Percentiles rank a stretch among this genome's conserved stretches.
phyloP scores from a whole-genome alignment of 345 rosid species.

The Viola odorata region DNA sequence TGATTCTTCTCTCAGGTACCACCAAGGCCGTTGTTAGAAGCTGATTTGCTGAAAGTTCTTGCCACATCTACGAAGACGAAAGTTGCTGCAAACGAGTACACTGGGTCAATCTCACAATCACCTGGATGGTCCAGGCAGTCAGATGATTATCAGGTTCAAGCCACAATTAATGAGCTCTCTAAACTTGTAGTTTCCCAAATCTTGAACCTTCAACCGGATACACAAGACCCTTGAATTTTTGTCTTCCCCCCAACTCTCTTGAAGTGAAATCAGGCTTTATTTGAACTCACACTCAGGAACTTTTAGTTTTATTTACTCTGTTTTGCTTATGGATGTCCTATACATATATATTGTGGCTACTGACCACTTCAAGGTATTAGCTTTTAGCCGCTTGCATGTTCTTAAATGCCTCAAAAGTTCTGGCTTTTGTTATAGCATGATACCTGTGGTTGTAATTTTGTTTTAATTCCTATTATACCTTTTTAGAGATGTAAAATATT shows the following conservation, averaged over 20 bases:
- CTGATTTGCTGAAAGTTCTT: conserved; percentile 67
- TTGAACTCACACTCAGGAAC: too few species aligned
- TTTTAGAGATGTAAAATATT: too few species aligned
- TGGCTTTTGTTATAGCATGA: too few species aligned
- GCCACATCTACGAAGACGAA: conserved; percentile 63
- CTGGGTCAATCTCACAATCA: conserved; percentile 44
- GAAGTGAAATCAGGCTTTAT: background rate
- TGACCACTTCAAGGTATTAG: too few species aligned
- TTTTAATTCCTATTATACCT: too few species aligned
- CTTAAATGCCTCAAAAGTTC: too few species aligned
- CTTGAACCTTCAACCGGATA: conserved; percentile 63
- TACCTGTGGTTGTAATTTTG: too few species aligned
- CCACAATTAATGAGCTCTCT: conserved; percentile 73
- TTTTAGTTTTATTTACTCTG: too few species aligned
- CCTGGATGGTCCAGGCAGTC: conserved; percentile 47
- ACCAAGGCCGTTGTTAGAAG: conserved; percentile 69
- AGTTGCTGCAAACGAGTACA: conserved; percentile 72
- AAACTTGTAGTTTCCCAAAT: conserved; percentile 76
- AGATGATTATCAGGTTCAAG: conserved; percentile 68
- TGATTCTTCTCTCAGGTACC: conserved; percentile 29
- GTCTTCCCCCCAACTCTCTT: conserved; percentile 1
- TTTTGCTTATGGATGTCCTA: too few species aligned
- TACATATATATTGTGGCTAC: too few species aligned
- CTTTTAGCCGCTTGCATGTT: too few species aligned
- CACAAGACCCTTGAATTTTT: conserved; percentile 42